Conservation (phyloP, 169 alveolate genomes). For the Plasmodium berghei region DNA sequence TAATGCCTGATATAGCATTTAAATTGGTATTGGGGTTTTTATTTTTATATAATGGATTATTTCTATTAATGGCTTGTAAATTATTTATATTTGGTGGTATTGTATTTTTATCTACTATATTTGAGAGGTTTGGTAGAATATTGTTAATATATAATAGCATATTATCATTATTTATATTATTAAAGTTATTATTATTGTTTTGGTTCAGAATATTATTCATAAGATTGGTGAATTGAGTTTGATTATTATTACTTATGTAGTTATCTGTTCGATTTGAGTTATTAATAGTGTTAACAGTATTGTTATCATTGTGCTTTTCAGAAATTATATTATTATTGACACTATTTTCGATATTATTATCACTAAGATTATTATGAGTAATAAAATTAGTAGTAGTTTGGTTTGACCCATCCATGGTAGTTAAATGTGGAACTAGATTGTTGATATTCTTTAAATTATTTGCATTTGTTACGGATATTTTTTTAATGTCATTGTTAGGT, state of each 20-base stretch:
- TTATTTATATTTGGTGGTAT: not conserved
- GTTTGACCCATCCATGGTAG: not conserved
- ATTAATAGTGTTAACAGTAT: constrained; percentile 1
- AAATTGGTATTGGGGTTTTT: constrained; percentile 31
- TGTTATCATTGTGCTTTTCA: not conserved
- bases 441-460: constrained; percentile 18
- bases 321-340: not conserved
- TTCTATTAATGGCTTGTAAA: constrained; percentile 3
- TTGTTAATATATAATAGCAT: constrained; percentile 26
- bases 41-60: constrained; percentile 18
- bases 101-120: not conserved
- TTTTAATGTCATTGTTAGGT: constrained; percentile 30
- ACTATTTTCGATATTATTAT: not conserved
- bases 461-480: constrained; percentile 12
- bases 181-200: constrained; percentile 5
- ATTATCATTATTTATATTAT: constrained; percentile 41
- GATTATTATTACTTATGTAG: constrained; percentile 9
- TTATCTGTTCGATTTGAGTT: not conserved
- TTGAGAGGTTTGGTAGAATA: constrained; percentile 41
- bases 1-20: constrained; percentile 11
- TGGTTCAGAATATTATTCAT: constrained; percentile 6
- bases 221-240: constrained; percentile 9
- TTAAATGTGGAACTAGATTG: not conserved
- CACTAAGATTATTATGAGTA: not conserved
- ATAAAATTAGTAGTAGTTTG: not conserved